Conservation (phyloP, 306 rosid genomes). For the Herpetospermum pedunculosum region DNA sequence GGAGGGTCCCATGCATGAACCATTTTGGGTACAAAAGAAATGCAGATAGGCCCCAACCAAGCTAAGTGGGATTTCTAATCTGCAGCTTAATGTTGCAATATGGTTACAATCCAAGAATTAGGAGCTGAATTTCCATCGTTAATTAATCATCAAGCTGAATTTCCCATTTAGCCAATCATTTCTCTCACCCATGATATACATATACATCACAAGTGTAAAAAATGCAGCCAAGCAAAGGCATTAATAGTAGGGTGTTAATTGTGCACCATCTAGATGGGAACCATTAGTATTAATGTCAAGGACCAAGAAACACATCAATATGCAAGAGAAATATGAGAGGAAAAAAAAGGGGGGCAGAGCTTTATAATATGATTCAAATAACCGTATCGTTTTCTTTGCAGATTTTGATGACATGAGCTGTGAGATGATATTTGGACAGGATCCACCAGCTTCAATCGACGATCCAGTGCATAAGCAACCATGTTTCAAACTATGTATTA, state of each 20-base stretch:
- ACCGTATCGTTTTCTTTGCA: conserved; percentile 22
- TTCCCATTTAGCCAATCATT: conserved; percentile 23
- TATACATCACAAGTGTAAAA: neutral
- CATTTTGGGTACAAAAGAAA: conserved; percentile 54
- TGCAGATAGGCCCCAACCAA: conserved; percentile 28
- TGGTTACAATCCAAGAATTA: neutral
- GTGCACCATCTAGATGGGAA: conserved; percentile 8
- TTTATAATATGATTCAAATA: neutral
- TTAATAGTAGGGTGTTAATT: neutral
- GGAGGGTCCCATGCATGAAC: conserved; percentile 55
- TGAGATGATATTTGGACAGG: conserved; percentile 87
- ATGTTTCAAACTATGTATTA: conserved; percentile 71
- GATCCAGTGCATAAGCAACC: conserved; percentile 94
- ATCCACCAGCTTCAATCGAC: conserved; percentile 50
- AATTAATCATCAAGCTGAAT: neutral
- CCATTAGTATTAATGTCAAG: neutral
- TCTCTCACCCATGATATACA: conserved; percentile 5
- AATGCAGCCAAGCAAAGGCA: neutral
- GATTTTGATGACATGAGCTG: conserved; percentile 99
- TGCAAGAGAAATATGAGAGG: neutral
- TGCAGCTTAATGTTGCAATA: conserved; percentile 9
- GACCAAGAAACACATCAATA: neutral
- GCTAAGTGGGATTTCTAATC: conserved; percentile 24
- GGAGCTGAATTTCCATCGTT: conserved; percentile 9
- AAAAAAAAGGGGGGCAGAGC: neutral